A percentile compares a stretch with the other conserved stretches of the same genome.
Conservation (phyloP, 345 rosid species). For the Camelina hispida region DNA sequence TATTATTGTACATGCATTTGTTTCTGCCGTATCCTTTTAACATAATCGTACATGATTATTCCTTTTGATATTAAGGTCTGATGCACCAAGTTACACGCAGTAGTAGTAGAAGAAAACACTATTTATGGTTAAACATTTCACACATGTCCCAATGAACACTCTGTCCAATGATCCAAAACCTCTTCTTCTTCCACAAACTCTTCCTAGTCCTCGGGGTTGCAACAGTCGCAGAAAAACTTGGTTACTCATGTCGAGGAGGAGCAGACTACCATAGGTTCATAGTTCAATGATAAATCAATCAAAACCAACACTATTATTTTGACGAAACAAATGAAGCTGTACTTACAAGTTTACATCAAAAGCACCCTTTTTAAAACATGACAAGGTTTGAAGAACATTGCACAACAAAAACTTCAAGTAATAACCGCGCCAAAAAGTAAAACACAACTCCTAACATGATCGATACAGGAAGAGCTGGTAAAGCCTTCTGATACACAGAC, state of each 20-base stretch:
- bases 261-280: not conserved
- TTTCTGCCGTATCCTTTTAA: too few species aligned
- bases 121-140: too few species aligned
- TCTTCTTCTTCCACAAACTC: not conserved
- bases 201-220: too few species aligned
- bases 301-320: not conserved
- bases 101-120: too few species aligned
- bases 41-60: too few species aligned
- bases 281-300: not conserved
- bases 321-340: conserved; percentile 20
- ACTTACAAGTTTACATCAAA: conserved; percentile 16
- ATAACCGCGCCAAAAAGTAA: conserved; percentile 69
- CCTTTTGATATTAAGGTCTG: too few species aligned
- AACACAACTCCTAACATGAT: conserved; percentile 78
- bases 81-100: too few species aligned
- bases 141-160: too few species aligned
- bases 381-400: conserved; percentile 81
- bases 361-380: conserved; percentile 61
- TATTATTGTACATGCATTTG: too few species aligned
- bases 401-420: conserved; percentile 73
- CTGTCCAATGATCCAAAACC: too few species aligned
- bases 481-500: conserved; percentile 87
- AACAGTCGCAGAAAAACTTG: not conserved
- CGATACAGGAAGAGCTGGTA: conserved; percentile 94
- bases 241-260: not conserved